These are phyloP conservation scores for Botrytis byssoidea DNA, from an alignment of 2,329 filamentous ascomycete genomes.

Conservation along the genomic window DNA sequence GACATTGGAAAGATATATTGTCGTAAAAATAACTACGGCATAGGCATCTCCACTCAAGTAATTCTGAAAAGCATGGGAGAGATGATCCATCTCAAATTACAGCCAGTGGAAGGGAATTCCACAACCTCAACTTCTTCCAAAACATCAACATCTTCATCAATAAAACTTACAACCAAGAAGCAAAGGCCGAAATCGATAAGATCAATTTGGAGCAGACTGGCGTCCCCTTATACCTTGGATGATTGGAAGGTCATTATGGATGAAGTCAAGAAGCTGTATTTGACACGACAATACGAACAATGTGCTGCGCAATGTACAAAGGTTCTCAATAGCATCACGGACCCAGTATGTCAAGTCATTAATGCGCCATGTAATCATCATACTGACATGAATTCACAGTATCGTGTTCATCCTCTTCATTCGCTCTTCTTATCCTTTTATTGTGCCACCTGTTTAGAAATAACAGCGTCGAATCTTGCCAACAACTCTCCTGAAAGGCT, in stretches of 20 bases:
- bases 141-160: constrained; percentile 12
- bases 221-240: constrained; percentile 31
- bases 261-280: constrained; percentile 36
- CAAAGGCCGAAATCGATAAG: constrained; percentile 27
- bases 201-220: constrained; percentile 22
- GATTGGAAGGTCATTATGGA: constrained; percentile 37
- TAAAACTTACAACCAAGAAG: constrained; percentile 11
- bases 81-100: constrained; percentile 21
- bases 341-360: constrained; percentile 31
- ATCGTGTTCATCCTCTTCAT: constrained; percentile 34
- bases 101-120: constrained; percentile 12
- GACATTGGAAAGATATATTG: constrained; percentile 1
- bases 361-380: constrained; percentile 17
- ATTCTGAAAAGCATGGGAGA: constrained; percentile 5
- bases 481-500: constrained; percentile 32
- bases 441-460: constrained; percentile 35
- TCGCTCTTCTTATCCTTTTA: constrained; percentile 38
- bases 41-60: neutral
- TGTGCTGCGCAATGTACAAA: constrained; percentile 36
- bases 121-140: constrained; percentile 3
- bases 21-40: neutral
- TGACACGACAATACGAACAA: constrained; percentile 35
- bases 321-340: constrained; percentile 33
- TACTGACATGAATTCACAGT: constrained; percentile 24
- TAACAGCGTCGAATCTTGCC: constrained; percentile 32